phyloP scores from a whole-genome alignment of 306 rosid genomes.

The Elaeagnus macrophylla region DNA sequence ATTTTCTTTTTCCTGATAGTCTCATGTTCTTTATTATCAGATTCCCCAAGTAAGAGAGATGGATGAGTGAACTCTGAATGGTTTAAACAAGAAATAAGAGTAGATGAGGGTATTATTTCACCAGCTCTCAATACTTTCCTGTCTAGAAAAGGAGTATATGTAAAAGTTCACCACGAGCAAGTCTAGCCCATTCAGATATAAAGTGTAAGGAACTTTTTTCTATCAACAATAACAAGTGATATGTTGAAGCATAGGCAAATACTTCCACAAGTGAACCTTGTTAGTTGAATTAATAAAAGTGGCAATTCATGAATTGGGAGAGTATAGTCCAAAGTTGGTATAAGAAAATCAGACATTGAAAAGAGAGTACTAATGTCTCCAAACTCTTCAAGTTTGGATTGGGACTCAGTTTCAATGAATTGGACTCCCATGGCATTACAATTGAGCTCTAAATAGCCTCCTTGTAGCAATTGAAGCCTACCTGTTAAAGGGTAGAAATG shows the following conservation, averaged over 20 bases:
- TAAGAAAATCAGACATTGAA: neutral
- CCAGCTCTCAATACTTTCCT: constrained; percentile 15
- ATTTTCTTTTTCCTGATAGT: constrained; percentile 15
- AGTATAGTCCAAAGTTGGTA: neutral
- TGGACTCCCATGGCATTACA: neutral
- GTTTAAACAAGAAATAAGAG: neutral
- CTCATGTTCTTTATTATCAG: too few relatives aligned
- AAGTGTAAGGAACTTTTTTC: constrained; percentile 29
- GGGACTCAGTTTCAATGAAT: neutral
- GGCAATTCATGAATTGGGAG: constrained; percentile 35
- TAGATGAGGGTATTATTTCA: constrained; percentile 19
- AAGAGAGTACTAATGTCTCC: neutral
- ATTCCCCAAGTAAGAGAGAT: constrained; percentile 15
- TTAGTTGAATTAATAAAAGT: constrained; percentile 28
- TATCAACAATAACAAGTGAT: constrained; percentile 36
- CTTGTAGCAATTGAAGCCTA: constrained; percentile 17
- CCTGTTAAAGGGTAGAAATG: constrained; percentile 52
- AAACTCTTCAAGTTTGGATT: neutral
- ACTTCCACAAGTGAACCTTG: constrained; percentile 42
- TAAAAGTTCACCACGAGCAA: constrained; percentile 27
- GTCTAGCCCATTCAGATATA: constrained; percentile 29
- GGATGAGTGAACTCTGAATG: constrained; percentile 9
- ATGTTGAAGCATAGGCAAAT: constrained; percentile 10
- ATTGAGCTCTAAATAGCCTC: neutral
- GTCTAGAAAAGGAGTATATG: constrained; percentile 29